These are phyloP conservation scores for Blastosporella zonata DNA, from an alignment of 1,284 basidiomycete genomes.

Conservation along the genomic window DNA sequence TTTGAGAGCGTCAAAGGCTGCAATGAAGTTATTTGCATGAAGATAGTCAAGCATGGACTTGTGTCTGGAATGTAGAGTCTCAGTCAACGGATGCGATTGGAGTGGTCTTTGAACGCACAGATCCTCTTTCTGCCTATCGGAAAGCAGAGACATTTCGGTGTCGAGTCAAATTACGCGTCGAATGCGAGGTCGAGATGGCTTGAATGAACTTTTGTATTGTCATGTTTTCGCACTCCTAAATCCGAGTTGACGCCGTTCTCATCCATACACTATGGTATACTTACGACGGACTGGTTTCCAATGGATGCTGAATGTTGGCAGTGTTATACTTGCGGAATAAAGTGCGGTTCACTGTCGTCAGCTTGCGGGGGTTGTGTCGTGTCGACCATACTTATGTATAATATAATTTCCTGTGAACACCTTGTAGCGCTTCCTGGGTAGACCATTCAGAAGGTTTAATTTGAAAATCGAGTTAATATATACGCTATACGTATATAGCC, in stretches of 20 bases:
- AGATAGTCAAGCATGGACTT: slow-evolving; percentile 86
- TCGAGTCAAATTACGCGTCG: slow-evolving; percentile 18
- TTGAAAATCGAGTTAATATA: too few species aligned
- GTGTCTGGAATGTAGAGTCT: slow-evolving; percentile 49
- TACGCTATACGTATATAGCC: too few species aligned
- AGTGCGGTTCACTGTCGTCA: too few species aligned
- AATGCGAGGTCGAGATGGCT: not conserved
- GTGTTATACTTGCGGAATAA: too few species aligned
- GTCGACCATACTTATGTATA: too few species aligned
- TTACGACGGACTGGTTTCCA: not conserved
- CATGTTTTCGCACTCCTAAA: slow-evolving; percentile 15
- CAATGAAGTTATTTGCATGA: slow-evolving; percentile 59
- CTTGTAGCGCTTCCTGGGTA: too few species aligned
- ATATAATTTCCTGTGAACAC: too few species aligned
- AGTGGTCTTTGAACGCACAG: slow-evolving; percentile 50
- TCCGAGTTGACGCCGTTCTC: too few species aligned
- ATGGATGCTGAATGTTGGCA: too few species aligned
- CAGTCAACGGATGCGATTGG: slow-evolving; percentile 8
- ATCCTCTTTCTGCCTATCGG: slow-evolving; percentile 81
- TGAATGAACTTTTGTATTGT: slow-evolving; percentile 16
- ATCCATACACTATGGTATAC: too few species aligned
- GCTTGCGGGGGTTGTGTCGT: too few species aligned
- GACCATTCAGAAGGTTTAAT: too few species aligned
- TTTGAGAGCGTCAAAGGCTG: slow-evolving; percentile 64
- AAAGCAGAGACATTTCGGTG: slow-evolving; percentile 50